Conservation (phyloP, 2,329 filamentous ascomycete genomes). For the Mariannaea sp. region DNA sequence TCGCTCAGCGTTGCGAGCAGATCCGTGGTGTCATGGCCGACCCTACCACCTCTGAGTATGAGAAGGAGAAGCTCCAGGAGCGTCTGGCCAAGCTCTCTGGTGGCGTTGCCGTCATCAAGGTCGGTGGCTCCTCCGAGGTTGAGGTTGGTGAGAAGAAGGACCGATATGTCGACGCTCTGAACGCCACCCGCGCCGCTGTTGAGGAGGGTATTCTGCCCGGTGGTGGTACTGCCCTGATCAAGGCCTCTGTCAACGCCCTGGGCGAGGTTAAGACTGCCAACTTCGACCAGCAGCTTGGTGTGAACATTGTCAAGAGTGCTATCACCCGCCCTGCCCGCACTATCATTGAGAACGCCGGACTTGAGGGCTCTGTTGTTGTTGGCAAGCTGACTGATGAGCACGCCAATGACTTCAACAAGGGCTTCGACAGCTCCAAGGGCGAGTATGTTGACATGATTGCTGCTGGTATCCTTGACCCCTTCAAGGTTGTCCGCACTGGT, state of each 20-base stretch:
- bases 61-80: conserved; percentile 99
- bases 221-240: conserved; percentile 96
- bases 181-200: conserved; percentile 96
- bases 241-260: conserved; percentile 91
- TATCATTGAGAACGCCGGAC: conserved; percentile 96
- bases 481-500: conserved; percentile 98
- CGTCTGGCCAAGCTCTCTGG: conserved; percentile 98
- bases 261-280: conserved; percentile 83
- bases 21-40: conserved; percentile 97
- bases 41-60: conserved; percentile 94
- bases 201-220: conserved; percentile 99
- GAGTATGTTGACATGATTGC: conserved; percentile 99
- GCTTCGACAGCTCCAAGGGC: conserved; percentile 94
- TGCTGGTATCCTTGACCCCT: conserved; percentile 95
- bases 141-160: conserved; percentile 99
- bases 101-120: conserved; percentile 99
- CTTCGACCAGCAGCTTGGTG: conserved; percentile 99
- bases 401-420: conserved; percentile 93
- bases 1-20: conserved; percentile 96
- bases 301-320: conserved; percentile 96
- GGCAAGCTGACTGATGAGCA: conserved; percentile 98
- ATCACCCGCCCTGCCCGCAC: conserved; percentile 93
- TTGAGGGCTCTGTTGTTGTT: conserved; percentile 94
- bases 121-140: conserved; percentile 95
- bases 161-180: conserved; percentile 96